Percentiles rank a stretch among this genome's conserved stretches.
Conservation (phyloP, 1,284 basidiomycete genomes). For the Golubevia sp. region DNA sequence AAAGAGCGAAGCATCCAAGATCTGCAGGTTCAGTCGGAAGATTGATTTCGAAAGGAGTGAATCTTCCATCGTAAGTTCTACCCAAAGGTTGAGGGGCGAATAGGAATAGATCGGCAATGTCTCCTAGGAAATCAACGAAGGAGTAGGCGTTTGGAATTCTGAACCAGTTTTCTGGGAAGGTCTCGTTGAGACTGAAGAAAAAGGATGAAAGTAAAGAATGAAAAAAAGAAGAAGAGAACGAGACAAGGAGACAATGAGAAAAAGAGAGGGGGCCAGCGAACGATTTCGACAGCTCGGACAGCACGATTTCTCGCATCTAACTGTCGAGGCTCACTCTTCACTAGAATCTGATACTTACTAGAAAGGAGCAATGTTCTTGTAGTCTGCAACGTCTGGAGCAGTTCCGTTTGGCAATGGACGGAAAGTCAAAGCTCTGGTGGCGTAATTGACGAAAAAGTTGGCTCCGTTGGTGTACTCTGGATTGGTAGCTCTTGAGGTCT, state of each 20-base stretch:
- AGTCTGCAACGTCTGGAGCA: conserved; percentile 8
- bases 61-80: conserved; percentile 7
- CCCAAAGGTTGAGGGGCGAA: conserved; percentile 15
- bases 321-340: not conserved
- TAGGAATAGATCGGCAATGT: conserved; percentile 9
- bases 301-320: too few relatives aligned
- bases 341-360: not conserved
- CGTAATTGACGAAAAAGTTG: conserved; percentile 13
- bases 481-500: conserved; percentile 9
- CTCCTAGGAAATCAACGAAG: conserved; percentile 9
- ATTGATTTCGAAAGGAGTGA: conserved; percentile 8
- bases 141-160: conserved; percentile 13
- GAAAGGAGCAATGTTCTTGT: conserved; percentile 14
- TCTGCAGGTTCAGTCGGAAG: conserved; percentile 12
- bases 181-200: conserved; percentile 6
- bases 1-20: conserved; percentile 10
- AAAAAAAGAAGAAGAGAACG: not conserved
- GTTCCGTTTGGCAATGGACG: conserved; percentile 15
- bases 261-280: not conserved
- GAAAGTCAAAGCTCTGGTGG: conserved; percentile 8
- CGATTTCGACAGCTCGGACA: too few relatives aligned
- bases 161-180: conserved; percentile 16
- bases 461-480: conserved; percentile 12
- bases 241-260: too few relatives aligned
- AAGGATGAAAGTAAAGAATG: not conserved